These are phyloP conservation scores for Pterocarpus macrocarpus DNA, from an alignment of 306 rosid genomes.

Conservation along the genomic window DNA sequence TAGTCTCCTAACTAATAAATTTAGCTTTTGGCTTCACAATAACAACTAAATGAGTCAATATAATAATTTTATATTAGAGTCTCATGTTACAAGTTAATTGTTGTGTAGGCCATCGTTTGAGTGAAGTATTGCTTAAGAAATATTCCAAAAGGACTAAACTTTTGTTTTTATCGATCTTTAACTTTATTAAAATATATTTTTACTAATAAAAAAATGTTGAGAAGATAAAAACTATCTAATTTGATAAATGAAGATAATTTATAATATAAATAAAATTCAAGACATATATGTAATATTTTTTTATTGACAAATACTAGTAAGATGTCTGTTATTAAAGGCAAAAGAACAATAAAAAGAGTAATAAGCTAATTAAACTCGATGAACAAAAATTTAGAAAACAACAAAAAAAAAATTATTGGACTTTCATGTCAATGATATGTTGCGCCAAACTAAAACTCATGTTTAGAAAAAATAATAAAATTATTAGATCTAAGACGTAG, in stretches of 20 bases:
- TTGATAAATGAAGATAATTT: not conserved
- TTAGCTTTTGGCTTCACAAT: not conserved
- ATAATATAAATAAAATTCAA: too few relatives aligned
- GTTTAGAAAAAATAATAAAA: not conserved
- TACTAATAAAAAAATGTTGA: not conserved
- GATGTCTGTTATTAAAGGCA: not conserved
- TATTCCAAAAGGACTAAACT: not conserved
- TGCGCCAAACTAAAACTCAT: not conserved
- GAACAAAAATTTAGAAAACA: too few relatives aligned
- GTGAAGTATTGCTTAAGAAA: not conserved
- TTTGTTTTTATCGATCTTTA: too few relatives aligned
- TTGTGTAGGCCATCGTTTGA: not conserved
- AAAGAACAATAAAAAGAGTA: too few relatives aligned
- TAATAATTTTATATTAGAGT: not conserved
- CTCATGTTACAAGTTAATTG: not conserved
- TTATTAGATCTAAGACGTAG: not conserved
- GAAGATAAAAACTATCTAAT: not conserved
- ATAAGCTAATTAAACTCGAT: not conserved
- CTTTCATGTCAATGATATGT: not conserved
- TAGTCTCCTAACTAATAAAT: not conserved
- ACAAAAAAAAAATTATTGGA: too few relatives aligned
- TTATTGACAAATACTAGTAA: too few relatives aligned
- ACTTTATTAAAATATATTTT: too few relatives aligned
- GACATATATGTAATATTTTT: not conserved
- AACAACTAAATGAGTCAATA: not conserved